Evolutionary conservation across 345 rosid species (phyloP).

Genomic region (Isatis tinctoria): DNA sequence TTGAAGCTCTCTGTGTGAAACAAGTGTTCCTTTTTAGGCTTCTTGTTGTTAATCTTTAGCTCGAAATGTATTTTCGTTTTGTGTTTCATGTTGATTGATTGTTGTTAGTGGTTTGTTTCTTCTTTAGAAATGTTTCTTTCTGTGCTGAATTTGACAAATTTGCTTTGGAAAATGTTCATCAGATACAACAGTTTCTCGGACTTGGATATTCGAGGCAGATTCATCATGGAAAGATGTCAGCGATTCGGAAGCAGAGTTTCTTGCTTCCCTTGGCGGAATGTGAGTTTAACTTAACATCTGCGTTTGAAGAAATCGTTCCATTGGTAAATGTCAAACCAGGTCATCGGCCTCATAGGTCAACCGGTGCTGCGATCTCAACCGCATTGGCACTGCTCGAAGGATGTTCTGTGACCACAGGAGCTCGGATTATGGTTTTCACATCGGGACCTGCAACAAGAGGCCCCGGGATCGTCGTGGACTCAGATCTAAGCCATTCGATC

Average conservation of each 20-base stretch:
- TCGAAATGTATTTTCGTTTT: background rate
- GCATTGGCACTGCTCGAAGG: slow-evolving; percentile 83
- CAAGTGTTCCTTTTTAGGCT: background rate
- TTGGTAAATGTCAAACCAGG: slow-evolving; percentile 37
- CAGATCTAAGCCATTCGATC: slow-evolving; percentile 52
- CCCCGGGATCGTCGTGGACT: slow-evolving; percentile 76
- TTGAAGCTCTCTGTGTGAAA: background rate
- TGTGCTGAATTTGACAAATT: background rate
- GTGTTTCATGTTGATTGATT: background rate
- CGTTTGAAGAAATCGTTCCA: slow-evolving; percentile 68
- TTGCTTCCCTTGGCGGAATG: slow-evolving; percentile 73
- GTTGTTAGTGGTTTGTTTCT: background rate
- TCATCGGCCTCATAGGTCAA: slow-evolving; percentile 80
- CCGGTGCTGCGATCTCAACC: slow-evolving; percentile 76
- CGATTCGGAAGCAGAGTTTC: slow-evolving; percentile 67
- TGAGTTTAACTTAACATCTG: slow-evolving; percentile 69
- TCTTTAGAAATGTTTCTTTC: background rate
- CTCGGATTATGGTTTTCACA: slow-evolving; percentile 87
- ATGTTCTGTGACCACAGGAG: slow-evolving; percentile 54
- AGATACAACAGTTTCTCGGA: slow-evolving; percentile 73
- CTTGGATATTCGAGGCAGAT: slow-evolving; percentile 41
- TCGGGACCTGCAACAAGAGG: slow-evolving; percentile 95
- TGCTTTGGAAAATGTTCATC: background rate
- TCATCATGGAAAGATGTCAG: slow-evolving; percentile 48
- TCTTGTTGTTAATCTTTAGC: background rate